Percentiles rank a stretch among this genome's conserved stretches.
Conservation (phyloP, 768 basidiomycete genomes). For the Panaeolus cyanescens region DNA sequence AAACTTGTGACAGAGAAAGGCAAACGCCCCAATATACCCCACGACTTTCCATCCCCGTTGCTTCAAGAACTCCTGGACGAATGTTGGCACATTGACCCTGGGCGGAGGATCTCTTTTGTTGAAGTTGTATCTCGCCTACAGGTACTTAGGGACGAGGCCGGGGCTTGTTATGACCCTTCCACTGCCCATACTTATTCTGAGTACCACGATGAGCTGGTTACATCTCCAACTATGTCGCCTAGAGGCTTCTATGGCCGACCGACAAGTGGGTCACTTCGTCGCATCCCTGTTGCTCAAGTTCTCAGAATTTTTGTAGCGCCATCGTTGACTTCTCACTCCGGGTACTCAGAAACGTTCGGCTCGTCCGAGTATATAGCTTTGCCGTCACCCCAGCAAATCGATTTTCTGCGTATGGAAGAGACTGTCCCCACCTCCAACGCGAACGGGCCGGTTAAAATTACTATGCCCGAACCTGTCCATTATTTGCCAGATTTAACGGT, state of each 20-base stretch:
- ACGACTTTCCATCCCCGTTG: slow-evolving; percentile 29
- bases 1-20: slow-evolving; percentile 41
- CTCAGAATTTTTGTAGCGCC: slow-evolving; percentile 12
- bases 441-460: neutral
- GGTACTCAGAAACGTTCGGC: slow-evolving; percentile 14
- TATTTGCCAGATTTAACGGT: slow-evolving; percentile 8
- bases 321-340: slow-evolving; percentile 16
- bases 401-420: slow-evolving; percentile 22
- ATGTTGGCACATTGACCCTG: slow-evolving; percentile 60
- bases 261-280: slow-evolving; percentile 15
- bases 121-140: slow-evolving; percentile 47
- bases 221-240: slow-evolving; percentile 19
- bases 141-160: slow-evolving; percentile 35
- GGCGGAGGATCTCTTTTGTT: slow-evolving; percentile 53
- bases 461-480: slow-evolving; percentile 16
- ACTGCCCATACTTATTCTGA: neutral
- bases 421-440: slow-evolving; percentile 6
- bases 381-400: slow-evolving; percentile 23
- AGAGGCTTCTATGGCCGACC: slow-evolving; percentile 15
- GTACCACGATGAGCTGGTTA: slow-evolving; percentile 12
- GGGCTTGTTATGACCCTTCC: slow-evolving; percentile 23
- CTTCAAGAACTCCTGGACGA: slow-evolving; percentile 43
- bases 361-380: slow-evolving; percentile 18
- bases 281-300: neutral
- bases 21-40: slow-evolving; percentile 52